These are phyloP conservation scores for Fragaria iinumae DNA, from an alignment of 306 rosid genomes.

Conservation along the genomic window DNA sequence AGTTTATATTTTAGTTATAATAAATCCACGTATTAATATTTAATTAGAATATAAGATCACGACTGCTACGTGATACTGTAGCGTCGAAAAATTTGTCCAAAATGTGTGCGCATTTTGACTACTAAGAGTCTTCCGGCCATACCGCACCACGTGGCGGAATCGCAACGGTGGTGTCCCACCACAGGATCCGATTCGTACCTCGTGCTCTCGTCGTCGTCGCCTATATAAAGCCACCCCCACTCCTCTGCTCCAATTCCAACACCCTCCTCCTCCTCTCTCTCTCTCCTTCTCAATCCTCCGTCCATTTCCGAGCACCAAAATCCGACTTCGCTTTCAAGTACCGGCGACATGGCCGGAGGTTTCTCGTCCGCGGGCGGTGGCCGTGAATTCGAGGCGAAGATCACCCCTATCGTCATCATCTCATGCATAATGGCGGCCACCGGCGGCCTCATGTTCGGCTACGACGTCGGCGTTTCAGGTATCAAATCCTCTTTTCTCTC, in stretches of 20 bases:
- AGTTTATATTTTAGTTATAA: too few relatives aligned
- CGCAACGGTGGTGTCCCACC: constrained; percentile 31
- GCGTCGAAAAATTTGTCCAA: too few relatives aligned
- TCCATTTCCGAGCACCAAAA: background rate
- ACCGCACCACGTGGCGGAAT: constrained; percentile 37
- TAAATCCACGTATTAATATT: too few relatives aligned
- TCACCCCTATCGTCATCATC: constrained; percentile 73
- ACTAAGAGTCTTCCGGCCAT: background rate
- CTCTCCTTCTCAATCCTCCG: background rate
- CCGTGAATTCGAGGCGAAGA: constrained; percentile 67
- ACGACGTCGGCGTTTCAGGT: constrained; percentile 88
- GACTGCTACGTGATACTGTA: too few relatives aligned
- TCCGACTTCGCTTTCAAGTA: background rate
- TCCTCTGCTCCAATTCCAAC: background rate
- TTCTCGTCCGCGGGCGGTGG: constrained; percentile 26
- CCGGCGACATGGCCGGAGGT: constrained; percentile 55
- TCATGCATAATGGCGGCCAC: constrained; percentile 91
- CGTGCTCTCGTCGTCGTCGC: background rate
- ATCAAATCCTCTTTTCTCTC: background rate
- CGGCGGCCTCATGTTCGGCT: constrained; percentile 94
- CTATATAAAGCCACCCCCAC: constrained; percentile 19
- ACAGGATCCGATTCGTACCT: constrained; percentile 14
- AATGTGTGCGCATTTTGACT: background rate
- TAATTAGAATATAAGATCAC: too few relatives aligned
- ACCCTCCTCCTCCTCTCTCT: background rate